These are phyloP conservation scores for Oryza meyeriana DNA, from an alignment of 176 grass and related monocot genomes.

Conservation along the genomic window DNA sequence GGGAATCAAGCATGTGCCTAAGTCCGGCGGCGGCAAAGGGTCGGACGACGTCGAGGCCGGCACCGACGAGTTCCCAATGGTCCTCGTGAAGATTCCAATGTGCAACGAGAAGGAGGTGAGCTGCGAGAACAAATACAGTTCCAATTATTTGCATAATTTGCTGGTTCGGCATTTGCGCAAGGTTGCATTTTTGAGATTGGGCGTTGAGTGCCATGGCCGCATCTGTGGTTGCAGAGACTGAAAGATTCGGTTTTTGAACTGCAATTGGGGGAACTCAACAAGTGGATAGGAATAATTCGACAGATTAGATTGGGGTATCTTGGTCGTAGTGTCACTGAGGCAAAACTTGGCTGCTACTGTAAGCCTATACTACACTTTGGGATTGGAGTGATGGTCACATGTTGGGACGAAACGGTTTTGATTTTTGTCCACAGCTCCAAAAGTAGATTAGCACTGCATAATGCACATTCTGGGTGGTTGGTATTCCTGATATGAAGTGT, in stretches of 20 bases:
- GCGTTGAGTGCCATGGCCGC: slow-evolving; percentile 29
- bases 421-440: slow-evolving; percentile 4
- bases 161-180: slow-evolving; percentile 23
- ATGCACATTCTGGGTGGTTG: not conserved
- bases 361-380: slow-evolving; percentile 10
- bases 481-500: not conserved
- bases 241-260: slow-evolving; percentile 39
- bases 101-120: slow-evolving; percentile 96
- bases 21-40: slow-evolving; percentile 16
- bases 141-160: slow-evolving; percentile 2
- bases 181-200: slow-evolving; percentile 25
- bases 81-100: slow-evolving; percentile 96
- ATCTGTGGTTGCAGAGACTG: slow-evolving; percentile 24
- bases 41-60: slow-evolving; percentile 42
- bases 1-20: slow-evolving; percentile 57
- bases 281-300: not conserved
- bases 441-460: not conserved
- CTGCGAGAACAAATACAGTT: slow-evolving; percentile 6
- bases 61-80: slow-evolving; percentile 64
- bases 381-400: slow-evolving; percentile 30
- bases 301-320: slow-evolving; percentile 27
- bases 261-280: not conserved
- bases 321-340: slow-evolving; percentile 15
- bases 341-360: not conserved
- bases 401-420: slow-evolving; percentile 22